Percentiles rank a stretch among this genome's conserved stretches.
These are phyloP conservation scores for Penicillium decumbens DNA, from an alignment of 2,329 filamentous ascomycete genomes.

Conservation along the genomic window DNA sequence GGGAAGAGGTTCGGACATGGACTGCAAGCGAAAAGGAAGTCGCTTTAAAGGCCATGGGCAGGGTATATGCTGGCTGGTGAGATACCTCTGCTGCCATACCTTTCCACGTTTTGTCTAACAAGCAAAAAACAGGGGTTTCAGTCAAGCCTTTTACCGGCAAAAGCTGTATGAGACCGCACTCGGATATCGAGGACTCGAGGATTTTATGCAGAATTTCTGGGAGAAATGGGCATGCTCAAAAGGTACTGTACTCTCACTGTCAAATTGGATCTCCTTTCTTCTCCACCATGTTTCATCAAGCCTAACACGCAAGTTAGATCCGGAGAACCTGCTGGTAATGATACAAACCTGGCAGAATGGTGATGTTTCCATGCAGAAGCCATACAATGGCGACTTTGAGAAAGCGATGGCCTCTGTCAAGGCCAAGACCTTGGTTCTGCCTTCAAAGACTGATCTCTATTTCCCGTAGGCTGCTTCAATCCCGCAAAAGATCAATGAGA, in stretches of 20 bases:
- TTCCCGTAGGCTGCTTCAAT: conserved; percentile 57
- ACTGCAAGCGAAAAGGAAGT: conserved; percentile 50
- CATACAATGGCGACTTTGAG: conserved; percentile 63
- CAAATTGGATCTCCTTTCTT: not conserved
- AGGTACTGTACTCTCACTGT: conserved; percentile 32
- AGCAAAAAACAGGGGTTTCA: conserved; percentile 58
- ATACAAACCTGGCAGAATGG: conserved; percentile 73
- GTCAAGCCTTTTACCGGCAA: conserved; percentile 71
- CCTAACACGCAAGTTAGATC: conserved; percentile 45
- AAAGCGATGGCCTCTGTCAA: conserved; percentile 65
- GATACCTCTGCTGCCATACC: conserved; percentile 2
- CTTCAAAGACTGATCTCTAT: conserved; percentile 70
- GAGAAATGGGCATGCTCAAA: conserved; percentile 68
- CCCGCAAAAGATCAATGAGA: not conserved
- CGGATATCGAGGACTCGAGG: conserved; percentile 64
- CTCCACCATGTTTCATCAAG: not conserved
- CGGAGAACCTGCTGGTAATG: conserved; percentile 71
- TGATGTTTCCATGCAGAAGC: conserved; percentile 64
- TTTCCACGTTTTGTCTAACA: not conserved
- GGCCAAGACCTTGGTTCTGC: conserved; percentile 66
- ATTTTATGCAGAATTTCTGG: conserved; percentile 73
- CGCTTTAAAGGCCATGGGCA: conserved; percentile 65
- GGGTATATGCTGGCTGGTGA: conserved; percentile 69
- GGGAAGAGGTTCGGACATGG: conserved; percentile 47
- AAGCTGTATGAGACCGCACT: conserved; percentile 62